phyloP scores from a whole-genome alignment of 192 early-diverging fungal species.

The Podila epigama region DNA sequence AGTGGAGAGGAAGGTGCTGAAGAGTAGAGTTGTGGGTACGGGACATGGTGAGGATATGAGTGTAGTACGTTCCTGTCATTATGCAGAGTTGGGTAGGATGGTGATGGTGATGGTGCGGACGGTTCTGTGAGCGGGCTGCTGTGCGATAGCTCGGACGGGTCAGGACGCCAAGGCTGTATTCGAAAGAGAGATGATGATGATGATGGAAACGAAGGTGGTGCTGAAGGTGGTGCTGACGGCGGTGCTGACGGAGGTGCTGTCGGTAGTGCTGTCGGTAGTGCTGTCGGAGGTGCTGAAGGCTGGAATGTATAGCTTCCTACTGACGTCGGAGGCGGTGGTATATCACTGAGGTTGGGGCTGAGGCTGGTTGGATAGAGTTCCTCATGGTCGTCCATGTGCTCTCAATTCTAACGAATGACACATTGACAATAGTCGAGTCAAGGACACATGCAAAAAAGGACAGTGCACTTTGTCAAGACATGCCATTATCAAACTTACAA shows the following conservation, averaged over 20 bases:
- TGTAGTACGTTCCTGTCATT: neutral
- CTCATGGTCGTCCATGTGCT: neutral
- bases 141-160: neutral
- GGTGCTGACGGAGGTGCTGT: conserved; percentile 3
- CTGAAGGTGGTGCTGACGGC: conserved; percentile 1
- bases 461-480: no score
- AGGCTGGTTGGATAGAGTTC: neutral
- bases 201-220: conserved; percentile 8
- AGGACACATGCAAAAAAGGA: no score
- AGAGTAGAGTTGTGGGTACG: neutral
- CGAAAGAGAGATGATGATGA: neutral
- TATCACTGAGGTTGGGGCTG: neutral
- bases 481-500: no score
- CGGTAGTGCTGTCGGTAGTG: conserved; percentile 9
- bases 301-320: conserved; percentile 10
- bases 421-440: no score
- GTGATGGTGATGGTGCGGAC: conserved; percentile 8
- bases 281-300: conserved; percentile 13
- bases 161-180: conserved; percentile 15
- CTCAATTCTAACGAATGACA: neutral
- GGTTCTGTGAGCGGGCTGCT: neutral
- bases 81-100: conserved; percentile 4
- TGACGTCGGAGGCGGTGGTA: conserved; percentile 13
- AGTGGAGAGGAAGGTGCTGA: neutral
- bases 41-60: conserved; percentile 3